Evolutionary conservation across 2,329 filamentous ascomycete genomes (phyloP).

Genomic region (Mollisiaceae sp.): DNA sequence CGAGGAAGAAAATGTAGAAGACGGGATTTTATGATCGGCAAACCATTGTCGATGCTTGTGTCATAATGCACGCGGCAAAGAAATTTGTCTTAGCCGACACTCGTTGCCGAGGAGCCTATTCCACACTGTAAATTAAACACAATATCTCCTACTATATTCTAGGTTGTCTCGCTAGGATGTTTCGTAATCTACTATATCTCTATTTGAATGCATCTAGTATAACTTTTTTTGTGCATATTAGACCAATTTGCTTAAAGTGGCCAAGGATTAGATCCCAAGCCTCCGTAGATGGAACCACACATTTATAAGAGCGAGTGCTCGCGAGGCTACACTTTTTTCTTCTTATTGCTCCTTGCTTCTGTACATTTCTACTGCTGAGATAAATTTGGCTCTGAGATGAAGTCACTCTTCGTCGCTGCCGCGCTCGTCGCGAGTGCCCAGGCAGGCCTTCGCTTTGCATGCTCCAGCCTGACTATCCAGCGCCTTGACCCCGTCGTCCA

Average conservation of each 20-base stretch:
- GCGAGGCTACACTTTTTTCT: not conserved
- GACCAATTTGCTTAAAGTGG: not conserved
- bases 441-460: conserved; percentile 24
- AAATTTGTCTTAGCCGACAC: no score
- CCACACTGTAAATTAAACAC: no score
- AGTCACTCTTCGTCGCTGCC: not conserved
- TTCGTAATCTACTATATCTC: not conserved
- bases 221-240: not conserved
- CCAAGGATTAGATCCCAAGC: not conserved
- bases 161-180: not conserved
- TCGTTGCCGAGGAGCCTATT: no score
- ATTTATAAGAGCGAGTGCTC: not conserved
- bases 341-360: not conserved
- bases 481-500: conserved; percentile 32
- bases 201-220: not conserved
- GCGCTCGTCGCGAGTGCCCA: not conserved
- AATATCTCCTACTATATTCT: no score
- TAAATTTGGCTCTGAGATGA: not conserved
- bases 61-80: conserved; percentile 20
- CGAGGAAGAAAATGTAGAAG: conserved; percentile 24
- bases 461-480: conserved; percentile 31
- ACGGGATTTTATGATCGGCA: conserved; percentile 22
- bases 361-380: not conserved
- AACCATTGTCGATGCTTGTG: conserved; percentile 32
- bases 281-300: not conserved